Evolutionary conservation across 805 yeast species (phyloP).

Genomic region (Teunomyces cretensis): DNA sequence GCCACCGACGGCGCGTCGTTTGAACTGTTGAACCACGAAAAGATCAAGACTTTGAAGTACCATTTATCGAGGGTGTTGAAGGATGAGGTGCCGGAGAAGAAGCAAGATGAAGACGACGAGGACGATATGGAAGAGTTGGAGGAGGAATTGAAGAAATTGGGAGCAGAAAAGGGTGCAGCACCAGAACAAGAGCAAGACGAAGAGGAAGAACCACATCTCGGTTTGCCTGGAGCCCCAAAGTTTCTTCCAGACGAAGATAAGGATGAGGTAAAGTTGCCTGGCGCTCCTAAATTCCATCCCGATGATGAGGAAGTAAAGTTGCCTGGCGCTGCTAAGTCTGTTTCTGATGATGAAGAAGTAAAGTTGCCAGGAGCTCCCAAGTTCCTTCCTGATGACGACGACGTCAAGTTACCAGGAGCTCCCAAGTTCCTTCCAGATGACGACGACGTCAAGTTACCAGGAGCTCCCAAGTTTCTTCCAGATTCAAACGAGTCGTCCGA

Average conservation of each 20-base stretch:
- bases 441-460: conserved; percentile 20
- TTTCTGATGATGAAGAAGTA: background rate
- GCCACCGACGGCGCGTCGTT: conserved; percentile 24
- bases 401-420: conserved; percentile 20
- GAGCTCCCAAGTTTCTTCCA: conserved; percentile 36
- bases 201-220: background rate
- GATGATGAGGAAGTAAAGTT: no score
- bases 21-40: conserved; percentile 26
- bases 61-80: conserved; percentile 40
- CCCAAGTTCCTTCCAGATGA: background rate
- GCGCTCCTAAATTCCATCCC: no score
- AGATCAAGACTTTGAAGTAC: conserved; percentile 36
- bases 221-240: no score
- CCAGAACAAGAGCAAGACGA: background rate
- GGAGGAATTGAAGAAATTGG: conserved; percentile 6
- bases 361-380: conserved; percentile 19
- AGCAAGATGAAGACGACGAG: conserved; percentile 21
- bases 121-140: conserved; percentile 29
- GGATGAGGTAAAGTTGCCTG: no score
- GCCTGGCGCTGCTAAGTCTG: no score
- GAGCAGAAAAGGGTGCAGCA: background rate
- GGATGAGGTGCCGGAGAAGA: conserved; percentile 29
- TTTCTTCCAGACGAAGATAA: no score
- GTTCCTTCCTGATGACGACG: conserved; percentile 11
- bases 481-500: conserved; percentile 41